phyloP scores from a whole-genome alignment of 495 filamentous ascomycete genomes.

The Aspergillus panamensis region DNA sequence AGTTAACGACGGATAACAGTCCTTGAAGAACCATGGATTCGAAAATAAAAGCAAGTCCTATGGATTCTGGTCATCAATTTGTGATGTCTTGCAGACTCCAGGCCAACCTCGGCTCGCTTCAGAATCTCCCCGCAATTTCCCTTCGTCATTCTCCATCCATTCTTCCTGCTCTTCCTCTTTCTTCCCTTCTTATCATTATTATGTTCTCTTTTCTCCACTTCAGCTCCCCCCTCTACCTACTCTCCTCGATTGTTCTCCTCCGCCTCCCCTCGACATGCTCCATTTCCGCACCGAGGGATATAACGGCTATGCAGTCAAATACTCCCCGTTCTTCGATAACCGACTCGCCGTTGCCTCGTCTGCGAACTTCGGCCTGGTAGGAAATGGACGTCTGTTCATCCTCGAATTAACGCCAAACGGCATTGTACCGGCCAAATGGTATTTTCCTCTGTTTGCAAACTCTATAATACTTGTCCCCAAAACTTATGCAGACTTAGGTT shows the following conservation, averaged over 20 bases:
- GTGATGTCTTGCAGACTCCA: too few relatives aligned
- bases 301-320: conserved; percentile 93
- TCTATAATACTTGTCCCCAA: background rate
- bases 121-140: conserved; percentile 19
- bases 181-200: too few relatives aligned
- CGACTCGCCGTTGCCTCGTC: conserved; percentile 82
- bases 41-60: too few relatives aligned
- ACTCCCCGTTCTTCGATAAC: conserved; percentile 96
- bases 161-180: conserved; percentile 1
- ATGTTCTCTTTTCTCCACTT: conserved; percentile 1
- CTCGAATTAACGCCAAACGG: conserved; percentile 76
- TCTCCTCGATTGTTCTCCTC: background rate
- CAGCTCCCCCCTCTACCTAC: background rate
- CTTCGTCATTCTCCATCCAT: background rate
- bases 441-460: background rate
- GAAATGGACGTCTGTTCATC: conserved; percentile 86
- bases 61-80: too few relatives aligned
- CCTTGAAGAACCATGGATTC: background rate
- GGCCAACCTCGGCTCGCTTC: conserved; percentile 19
- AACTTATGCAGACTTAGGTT: conserved; percentile 50
- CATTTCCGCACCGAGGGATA: conserved; percentile 89
- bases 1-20: too few relatives aligned
- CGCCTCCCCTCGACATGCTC: conserved; percentile 57
- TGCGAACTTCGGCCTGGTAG: conserved; percentile 93
- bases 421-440: conserved; percentile 77